Base-by-base conservation (phyloP, 2,329 filamentous ascomycete species). In the Daldinia eschscholtzii region DNA sequence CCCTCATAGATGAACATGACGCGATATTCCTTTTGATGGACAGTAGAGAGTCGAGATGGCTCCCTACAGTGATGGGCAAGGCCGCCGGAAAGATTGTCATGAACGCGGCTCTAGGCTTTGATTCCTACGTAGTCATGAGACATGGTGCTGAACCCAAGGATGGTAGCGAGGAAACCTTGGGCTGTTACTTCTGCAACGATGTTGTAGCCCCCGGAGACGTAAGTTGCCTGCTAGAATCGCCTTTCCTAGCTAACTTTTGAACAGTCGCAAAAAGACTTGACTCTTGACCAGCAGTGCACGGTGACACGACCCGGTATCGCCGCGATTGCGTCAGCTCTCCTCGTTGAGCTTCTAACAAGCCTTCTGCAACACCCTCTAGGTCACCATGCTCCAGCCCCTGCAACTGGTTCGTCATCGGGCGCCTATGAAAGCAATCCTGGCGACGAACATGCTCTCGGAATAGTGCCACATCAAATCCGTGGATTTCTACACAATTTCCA, bases 151-250 rank as follows among this genome's bases (percentile, higher is more conserved):
- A 89, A 73, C 84, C 85, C 3, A 79, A 81, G 46, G 82, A 85
- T 57, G 84, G 87, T 10, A 85, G 82, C n/a, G 84, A 88, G 61
- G 83, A 89, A 58, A 89, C 93, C 28, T 85, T 98, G 28, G 96
- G 96, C 9, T 99, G 96, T 81, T 99, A 99, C 79, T 99, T 98
- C 81, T 99, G 96, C 82, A 98, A 97, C 76, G 96, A 99, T 79
- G 95, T 99, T 28, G 95, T 98, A 57, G 93, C 95, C 6, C 96
- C 96, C 23, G 91, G 91, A 70, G 93, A 98, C 82, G 94, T 97
- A 83, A 89, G 91, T 86, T 39, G 46, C 13, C 60, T 42, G 13
- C 46, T 52, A 44, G 15, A 33, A 30, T 37, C 41, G 20, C 18
- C 13, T 56, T 46, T 13, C 58, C 41, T 58, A 72, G 67, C 72